phyloP scores from a whole-genome alignment of 164 flowering plant genomes.

The Stephania cephalantha region DNA sequence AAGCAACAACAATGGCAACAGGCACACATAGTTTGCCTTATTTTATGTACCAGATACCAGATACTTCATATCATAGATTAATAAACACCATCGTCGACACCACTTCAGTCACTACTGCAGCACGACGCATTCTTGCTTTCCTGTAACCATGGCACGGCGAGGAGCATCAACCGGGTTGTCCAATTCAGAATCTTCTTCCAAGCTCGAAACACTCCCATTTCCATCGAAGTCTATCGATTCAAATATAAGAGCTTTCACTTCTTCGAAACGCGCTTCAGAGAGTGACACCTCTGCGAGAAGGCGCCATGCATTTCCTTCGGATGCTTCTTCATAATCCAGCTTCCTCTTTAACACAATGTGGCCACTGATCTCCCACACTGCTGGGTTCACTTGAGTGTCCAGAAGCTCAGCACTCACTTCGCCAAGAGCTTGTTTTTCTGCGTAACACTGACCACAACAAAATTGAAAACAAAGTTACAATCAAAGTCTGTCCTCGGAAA shows the following conservation, averaged over 20 bases:
- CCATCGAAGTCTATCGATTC: conserved; percentile 40
- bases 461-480: neutral
- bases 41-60: conserved; percentile 13
- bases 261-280: conserved; percentile 62
- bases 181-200: conserved; percentile 23
- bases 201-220: neutral
- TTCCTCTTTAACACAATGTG: conserved; percentile 81
- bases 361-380: conserved; percentile 91
- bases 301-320: conserved; percentile 64
- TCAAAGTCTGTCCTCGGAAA: neutral
- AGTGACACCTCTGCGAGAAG: conserved; percentile 86
- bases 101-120: conserved; percentile 26
- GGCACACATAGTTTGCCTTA: conserved; percentile 27
- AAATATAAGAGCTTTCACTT: conserved; percentile 49
- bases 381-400: conserved; percentile 86
- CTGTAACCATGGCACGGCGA: conserved; percentile 27
- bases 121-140: conserved; percentile 50
- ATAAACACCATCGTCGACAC: neutral
- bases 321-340: conserved; percentile 61
- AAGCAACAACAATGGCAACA: conserved; percentile 11
- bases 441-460: conserved; percentile 53
- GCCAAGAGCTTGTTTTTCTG: conserved; percentile 86
- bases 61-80: neutral
- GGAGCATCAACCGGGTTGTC: conserved; percentile 26
- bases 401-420: conserved; percentile 65